Evolutionary conservation across 2,329 filamentous ascomycete species (phyloP).

Genomic region (Alternaria panax): DNA sequence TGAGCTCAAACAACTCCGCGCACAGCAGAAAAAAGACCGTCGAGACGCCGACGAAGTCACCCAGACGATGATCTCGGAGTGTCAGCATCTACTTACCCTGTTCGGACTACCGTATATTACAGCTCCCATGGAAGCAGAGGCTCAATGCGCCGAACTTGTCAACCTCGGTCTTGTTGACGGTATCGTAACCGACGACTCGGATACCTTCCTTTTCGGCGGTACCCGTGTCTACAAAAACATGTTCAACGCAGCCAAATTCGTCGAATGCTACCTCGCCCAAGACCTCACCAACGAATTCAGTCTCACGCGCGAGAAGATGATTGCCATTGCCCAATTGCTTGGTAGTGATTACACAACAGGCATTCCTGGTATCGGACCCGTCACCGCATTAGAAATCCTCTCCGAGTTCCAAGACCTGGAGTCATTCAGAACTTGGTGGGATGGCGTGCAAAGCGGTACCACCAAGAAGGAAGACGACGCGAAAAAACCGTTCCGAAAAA

Average conservation of each 20-base stretch:
- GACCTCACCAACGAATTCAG: slow-evolving; percentile 92
- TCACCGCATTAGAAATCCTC: slow-evolving; percentile 92
- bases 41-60: slow-evolving; percentile 97
- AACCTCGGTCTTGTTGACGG: slow-evolving; percentile 88
- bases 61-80: slow-evolving; percentile 94
- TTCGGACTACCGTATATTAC: slow-evolving; percentile 97
- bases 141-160: slow-evolving; percentile 94
- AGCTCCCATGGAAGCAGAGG: slow-evolving; percentile 98
- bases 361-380: slow-evolving; percentile 86
- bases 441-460: slow-evolving; percentile 72
- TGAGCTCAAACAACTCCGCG: slow-evolving; percentile 84
- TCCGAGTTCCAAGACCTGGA: slow-evolving; percentile 82
- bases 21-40: slow-evolving; percentile 95
- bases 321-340: slow-evolving; percentile 86
- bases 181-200: slow-evolving; percentile 96
- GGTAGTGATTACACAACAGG: slow-evolving; percentile 97
- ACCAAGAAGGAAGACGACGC: slow-evolving; percentile 66
- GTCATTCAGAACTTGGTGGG: slow-evolving; percentile 90
- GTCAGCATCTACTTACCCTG: slow-evolving; percentile 84
- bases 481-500: slow-evolving; percentile 74
- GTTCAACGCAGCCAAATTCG: slow-evolving; percentile 98
- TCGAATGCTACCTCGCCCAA: slow-evolving; percentile 87
- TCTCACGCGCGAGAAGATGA: slow-evolving; percentile 84
- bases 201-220: slow-evolving; percentile 95
- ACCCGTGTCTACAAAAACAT: slow-evolving; percentile 99